A percentile compares a stretch with the other conserved stretches of the same genome.
Conservation (phyloP, 1,284 basidiomycete genomes). For the Ganoderma boninense region DNA sequence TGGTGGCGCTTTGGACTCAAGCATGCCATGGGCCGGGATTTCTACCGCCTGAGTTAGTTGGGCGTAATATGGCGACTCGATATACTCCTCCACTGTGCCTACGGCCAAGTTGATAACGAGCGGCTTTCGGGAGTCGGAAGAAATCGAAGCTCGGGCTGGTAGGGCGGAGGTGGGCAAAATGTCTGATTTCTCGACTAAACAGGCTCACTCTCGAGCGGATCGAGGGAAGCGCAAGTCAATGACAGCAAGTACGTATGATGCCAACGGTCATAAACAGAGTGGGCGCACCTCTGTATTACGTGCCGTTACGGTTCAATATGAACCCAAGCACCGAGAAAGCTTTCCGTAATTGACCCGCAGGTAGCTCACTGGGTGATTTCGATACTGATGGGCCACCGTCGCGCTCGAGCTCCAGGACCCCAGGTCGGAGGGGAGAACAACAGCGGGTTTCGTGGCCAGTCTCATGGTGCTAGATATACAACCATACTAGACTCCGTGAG, state of each 20-base stretch:
- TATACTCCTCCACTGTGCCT: neutral
- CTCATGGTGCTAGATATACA: no score
- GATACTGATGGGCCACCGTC: neutral
- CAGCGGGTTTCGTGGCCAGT: no score
- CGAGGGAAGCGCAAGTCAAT: neutral
- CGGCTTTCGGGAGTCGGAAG: neutral
- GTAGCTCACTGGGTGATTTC: no score
- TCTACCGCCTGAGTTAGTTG: neutral
- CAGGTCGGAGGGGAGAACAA: no score
- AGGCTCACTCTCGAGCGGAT: no score
- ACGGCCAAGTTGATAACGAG: no score
- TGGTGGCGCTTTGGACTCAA: no score
- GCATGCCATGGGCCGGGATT: no score
- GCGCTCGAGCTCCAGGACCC: no score
- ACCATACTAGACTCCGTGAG: no score
- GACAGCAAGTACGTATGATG: neutral
- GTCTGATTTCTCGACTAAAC: rapidly evolving
- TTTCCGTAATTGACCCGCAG: slow-evolving; percentile 1
- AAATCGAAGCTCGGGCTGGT: no score
- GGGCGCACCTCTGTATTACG: neutral
- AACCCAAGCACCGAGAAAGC: neutral
- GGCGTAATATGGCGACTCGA: neutral
- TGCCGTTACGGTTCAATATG: neutral
- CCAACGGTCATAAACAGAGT: slow-evolving; percentile 8
- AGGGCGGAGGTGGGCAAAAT: neutral